These are phyloP conservation scores for Lasiodiplodia gonubiensis DNA, from an alignment of 2,329 filamentous ascomycete genomes.

Conservation along the genomic window DNA sequence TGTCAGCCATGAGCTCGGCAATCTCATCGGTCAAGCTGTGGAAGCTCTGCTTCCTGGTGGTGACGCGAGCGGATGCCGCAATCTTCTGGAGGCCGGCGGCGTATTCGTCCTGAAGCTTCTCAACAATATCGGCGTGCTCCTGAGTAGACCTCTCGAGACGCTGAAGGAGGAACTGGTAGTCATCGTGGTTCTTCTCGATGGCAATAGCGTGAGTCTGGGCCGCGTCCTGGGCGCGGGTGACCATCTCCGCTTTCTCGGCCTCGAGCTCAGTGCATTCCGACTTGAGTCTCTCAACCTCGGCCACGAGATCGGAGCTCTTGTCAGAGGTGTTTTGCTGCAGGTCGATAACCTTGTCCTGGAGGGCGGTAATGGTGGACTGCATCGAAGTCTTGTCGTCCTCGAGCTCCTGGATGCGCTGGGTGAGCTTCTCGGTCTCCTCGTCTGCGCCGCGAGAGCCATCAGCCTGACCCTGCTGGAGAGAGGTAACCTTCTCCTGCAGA, in stretches of 20 bases:
- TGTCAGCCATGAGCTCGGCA: constrained; percentile 11
- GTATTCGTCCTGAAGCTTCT: constrained; percentile 19
- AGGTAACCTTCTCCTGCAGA: constrained; percentile 15
- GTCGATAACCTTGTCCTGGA: constrained; percentile 23
- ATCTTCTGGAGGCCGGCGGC: constrained; percentile 12
- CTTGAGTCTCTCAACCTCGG: constrained; percentile 24
- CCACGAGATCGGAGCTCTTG: constrained; percentile 17
- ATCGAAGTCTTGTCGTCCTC: constrained; percentile 24
- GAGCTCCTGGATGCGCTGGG: constrained; percentile 21
- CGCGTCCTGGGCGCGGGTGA: constrained; percentile 5
- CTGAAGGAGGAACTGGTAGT: constrained; percentile 21
- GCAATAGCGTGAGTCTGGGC: constrained; percentile 16
- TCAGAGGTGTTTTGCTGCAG: constrained; percentile 24
- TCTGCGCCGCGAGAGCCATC: constrained; percentile 6
- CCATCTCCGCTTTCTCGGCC: constrained; percentile 19
- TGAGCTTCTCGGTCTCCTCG: neutral
- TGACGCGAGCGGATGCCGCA: constrained; percentile 11
- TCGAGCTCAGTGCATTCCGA: constrained; percentile 17
- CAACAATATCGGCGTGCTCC: constrained; percentile 1
- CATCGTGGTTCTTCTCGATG: constrained; percentile 6
- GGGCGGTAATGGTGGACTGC: constrained; percentile 20
- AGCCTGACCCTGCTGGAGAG: constrained; percentile 13
- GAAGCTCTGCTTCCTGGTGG: constrained; percentile 14
- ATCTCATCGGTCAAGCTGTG: constrained; percentile 19
- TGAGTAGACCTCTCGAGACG: neutral